These are phyloP conservation scores for Pyrus hybrid DNA, from an alignment of 331 rosid species.

Conservation along the genomic window DNA sequence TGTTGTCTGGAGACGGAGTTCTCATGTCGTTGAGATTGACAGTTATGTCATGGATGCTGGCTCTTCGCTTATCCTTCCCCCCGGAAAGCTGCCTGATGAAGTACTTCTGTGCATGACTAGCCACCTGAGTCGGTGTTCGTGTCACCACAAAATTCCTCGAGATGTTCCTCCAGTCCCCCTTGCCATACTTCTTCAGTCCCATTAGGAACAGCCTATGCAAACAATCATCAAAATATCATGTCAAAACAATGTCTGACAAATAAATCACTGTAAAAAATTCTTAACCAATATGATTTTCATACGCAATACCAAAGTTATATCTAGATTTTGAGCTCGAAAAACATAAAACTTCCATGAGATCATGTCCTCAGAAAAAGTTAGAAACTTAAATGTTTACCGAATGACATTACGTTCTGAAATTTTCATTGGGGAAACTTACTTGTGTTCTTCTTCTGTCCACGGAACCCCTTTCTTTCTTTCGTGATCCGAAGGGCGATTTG, in stretches of 20 bases:
- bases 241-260: neutral
- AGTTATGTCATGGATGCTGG: constrained; percentile 96
- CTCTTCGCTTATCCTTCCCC: constrained; percentile 88
- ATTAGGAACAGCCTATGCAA: constrained; percentile 61
- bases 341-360: neutral
- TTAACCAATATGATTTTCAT: neutral
- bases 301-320: neutral
- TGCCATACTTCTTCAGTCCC: constrained; percentile 86
- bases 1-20: constrained; percentile 54
- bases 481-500: constrained; percentile 48
- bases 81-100: constrained; percentile 82
- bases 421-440: constrained; percentile 27
- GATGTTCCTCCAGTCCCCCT: constrained; percentile 98
- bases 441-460: constrained; percentile 97
- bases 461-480: constrained; percentile 96
- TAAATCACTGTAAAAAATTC: neutral
- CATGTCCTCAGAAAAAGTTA: too few species aligned
- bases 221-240: neutral
- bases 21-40: constrained; percentile 54
- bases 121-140: constrained; percentile 93
- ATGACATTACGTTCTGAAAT: neutral
- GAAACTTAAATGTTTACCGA: too few species aligned
- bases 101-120: constrained; percentile 97
- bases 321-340: neutral
- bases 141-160: constrained; percentile 73